phyloP scores from a whole-genome alignment of 768 basidiomycete species.

The Rhodotorula diobovata region DNA sequence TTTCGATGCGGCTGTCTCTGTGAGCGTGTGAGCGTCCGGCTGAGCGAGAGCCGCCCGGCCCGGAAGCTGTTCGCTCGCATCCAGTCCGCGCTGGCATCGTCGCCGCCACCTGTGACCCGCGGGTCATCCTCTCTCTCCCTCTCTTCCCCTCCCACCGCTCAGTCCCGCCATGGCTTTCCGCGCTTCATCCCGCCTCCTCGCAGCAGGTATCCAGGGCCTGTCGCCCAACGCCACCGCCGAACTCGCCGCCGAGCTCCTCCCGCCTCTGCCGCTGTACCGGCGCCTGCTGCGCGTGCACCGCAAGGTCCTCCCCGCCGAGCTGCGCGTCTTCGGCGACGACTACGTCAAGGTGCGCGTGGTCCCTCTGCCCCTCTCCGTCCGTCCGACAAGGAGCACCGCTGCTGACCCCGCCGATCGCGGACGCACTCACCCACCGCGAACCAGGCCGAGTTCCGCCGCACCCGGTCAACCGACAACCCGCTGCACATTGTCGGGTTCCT shows the following conservation, averaged over 20 bases:
- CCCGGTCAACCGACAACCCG: slow-evolving; percentile 73
- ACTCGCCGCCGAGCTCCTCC: slow-evolving; percentile 30
- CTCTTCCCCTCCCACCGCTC: neutral
- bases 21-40: neutral
- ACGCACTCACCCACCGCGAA: slow-evolving; percentile 39
- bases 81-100: too few relatives aligned
- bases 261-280: slow-evolving; percentile 58
- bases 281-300: slow-evolving; percentile 72
- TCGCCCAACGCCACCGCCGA: slow-evolving; percentile 7
- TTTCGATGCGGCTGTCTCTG: neutral
- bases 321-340: slow-evolving; percentile 77
- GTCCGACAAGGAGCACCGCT: neutral
- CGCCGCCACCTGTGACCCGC: neutral
- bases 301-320: slow-evolving; percentile 62
- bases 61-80: neutral
- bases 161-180: slow-evolving; percentile 14
- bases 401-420: neutral
- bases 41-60: neutral
- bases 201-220: slow-evolving; percentile 1
- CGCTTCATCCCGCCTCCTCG: neutral
- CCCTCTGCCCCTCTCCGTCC: neutral
- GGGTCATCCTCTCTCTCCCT: too few relatives aligned
- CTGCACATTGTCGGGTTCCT: slow-evolving; percentile 90
- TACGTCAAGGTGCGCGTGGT: slow-evolving; percentile 64
- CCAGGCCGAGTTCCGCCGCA: slow-evolving; percentile 74